These are phyloP conservation scores for Candida manassasensis DNA, from an alignment of 805 yeast genomes.

Conservation along the genomic window DNA sequence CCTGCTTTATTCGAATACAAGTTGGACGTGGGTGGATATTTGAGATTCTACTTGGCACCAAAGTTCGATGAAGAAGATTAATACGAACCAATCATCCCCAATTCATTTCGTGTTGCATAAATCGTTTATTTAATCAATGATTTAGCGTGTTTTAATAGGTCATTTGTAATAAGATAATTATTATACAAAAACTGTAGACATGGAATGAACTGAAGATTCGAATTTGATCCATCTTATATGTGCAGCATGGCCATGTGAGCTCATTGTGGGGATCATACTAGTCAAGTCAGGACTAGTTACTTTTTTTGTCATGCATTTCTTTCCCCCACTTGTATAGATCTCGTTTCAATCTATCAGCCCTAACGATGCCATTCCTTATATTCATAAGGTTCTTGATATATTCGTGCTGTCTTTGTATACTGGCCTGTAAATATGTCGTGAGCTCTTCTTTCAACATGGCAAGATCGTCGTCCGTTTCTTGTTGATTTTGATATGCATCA, in stretches of 20 bases:
- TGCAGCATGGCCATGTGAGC: too few relatives aligned
- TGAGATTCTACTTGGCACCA: slow-evolving; percentile 96
- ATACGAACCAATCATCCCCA: slow-evolving; percentile 4
- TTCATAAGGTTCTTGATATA: slow-evolving; percentile 73
- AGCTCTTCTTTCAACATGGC: slow-evolving; percentile 60
- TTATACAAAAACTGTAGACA: slow-evolving; percentile 1
- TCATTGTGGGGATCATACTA: too few relatives aligned
- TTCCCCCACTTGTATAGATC: slow-evolving; percentile 77
- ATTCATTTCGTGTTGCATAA: not conserved
- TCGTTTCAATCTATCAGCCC: slow-evolving; percentile 71
- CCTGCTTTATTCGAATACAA: slow-evolving; percentile 94
- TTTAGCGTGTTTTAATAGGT: slow-evolving; percentile 1
- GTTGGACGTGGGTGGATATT: slow-evolving; percentile 78
- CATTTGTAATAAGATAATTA: slow-evolving; percentile 1
- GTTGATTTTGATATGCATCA: slow-evolving; percentile 24
- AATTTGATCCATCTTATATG: too few relatives aligned
- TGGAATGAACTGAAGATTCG: too few relatives aligned
- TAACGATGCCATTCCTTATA: slow-evolving; percentile 68
- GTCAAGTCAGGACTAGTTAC: too few relatives aligned
- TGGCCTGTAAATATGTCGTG: slow-evolving; percentile 39
- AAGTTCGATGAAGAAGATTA: slow-evolving; percentile 90
- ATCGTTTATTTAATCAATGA: not conserved
- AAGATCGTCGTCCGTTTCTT: slow-evolving; percentile 19
- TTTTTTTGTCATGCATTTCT: slow-evolving; percentile 60
- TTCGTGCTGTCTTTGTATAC: slow-evolving; percentile 60